Evolutionary conservation across 345 rosid genomes (phyloP).

Genomic region (Citrus inodora): DNA sequence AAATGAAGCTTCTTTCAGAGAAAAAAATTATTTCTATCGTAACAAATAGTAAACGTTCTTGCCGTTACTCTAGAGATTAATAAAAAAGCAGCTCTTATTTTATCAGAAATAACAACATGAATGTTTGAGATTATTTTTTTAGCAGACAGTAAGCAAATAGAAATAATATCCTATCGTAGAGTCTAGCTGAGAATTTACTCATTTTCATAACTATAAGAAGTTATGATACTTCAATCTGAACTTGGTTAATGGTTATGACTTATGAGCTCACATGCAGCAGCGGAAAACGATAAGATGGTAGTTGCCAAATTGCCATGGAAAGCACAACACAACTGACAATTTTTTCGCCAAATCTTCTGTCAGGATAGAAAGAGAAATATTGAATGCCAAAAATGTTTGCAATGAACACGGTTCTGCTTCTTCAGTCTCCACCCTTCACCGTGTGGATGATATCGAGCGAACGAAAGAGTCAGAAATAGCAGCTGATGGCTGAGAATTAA

Average conservation of each 20-base stretch:
- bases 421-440: background rate
- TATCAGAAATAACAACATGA: too few species aligned
- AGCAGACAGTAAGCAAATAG: too few species aligned
- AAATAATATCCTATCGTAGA: too few species aligned
- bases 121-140: too few species aligned
- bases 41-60: too few species aligned
- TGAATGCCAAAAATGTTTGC: background rate
- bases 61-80: too few species aligned
- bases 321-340: conserved; percentile 7
- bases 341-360: background rate
- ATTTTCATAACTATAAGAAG: background rate
- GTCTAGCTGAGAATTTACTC: too few species aligned
- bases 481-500: background rate
- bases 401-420: background rate
- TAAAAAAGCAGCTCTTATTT: too few species aligned
- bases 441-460: conserved; percentile 2
- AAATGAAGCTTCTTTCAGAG: too few species aligned
- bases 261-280: background rate
- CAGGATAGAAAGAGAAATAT: background rate
- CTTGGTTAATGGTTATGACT: background rate
- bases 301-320: conserved; percentile 1
- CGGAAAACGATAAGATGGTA: background rate
- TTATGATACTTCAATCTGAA: background rate
- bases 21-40: too few species aligned
- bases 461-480: conserved; percentile 26